Conservation (phyloP, 2,329 filamentous ascomycete genomes). For the Aureobasidium zeae region DNA sequence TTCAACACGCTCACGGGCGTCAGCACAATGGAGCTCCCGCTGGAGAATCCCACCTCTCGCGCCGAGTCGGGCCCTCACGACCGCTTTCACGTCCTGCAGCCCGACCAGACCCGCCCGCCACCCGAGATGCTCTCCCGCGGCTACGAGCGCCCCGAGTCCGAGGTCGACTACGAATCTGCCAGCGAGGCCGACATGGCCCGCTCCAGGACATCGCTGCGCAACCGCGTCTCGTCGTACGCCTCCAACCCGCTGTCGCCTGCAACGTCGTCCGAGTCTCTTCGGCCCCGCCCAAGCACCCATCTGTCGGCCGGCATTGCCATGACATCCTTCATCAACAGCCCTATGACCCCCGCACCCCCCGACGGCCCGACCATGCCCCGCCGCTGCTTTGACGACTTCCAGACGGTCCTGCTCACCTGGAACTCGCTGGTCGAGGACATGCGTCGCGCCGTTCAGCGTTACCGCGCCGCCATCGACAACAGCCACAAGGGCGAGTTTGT, state of each 20-base stretch:
- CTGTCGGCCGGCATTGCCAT: constrained; percentile 43
- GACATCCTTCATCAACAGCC: constrained; percentile 47
- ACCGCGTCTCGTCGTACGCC: constrained; percentile 57
- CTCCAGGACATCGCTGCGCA: constrained; percentile 57
- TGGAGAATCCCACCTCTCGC: constrained; percentile 75
- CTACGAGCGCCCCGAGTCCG: constrained; percentile 64
- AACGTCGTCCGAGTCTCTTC: constrained; percentile 82
- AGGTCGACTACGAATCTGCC: constrained; percentile 86
- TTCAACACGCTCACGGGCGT: constrained; percentile 97
- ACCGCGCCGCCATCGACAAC: constrained; percentile 78
- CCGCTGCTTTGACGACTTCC: constrained; percentile 86
- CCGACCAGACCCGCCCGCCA: constrained; percentile 81
- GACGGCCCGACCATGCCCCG: constrained; percentile 50
- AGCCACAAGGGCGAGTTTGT: constrained; percentile 85
- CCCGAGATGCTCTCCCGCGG: constrained; percentile 85
- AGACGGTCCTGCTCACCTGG: constrained; percentile 75
- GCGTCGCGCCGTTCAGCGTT: constrained; percentile 80
- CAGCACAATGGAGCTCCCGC: constrained; percentile 84
- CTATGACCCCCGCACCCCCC: constrained; percentile 31
- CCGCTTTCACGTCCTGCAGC: constrained; percentile 77
- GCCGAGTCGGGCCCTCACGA: constrained; percentile 81
- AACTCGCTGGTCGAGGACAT: constrained; percentile 84
- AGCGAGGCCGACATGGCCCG: constrained; percentile 65
- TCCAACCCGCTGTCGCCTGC: constrained; percentile 71
- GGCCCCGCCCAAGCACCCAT: constrained; percentile 37